phyloP scores from a whole-genome alignment of 2,329 filamentous ascomycete genomes.

The Calcarisporium arbuscula region DNA sequence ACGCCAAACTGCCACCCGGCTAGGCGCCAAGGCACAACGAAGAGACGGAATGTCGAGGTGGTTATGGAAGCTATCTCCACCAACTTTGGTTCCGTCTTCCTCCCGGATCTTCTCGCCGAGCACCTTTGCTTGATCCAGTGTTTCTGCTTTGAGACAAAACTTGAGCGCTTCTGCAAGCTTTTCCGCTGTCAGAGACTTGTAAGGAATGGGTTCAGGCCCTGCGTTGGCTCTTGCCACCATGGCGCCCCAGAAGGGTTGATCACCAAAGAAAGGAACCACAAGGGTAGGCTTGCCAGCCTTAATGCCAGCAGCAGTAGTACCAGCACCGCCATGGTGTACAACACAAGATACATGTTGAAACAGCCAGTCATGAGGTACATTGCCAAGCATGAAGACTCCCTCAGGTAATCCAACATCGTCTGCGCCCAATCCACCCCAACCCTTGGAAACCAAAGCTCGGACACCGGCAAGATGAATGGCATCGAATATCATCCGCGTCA shows the following conservation, averaged over 20 bases:
- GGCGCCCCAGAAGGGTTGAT: constrained; percentile 77
- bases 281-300: constrained; percentile 73
- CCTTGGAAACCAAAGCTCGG: constrained; percentile 78
- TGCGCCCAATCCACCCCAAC: constrained; percentile 79
- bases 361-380: constrained; percentile 83
- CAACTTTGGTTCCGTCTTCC: constrained; percentile 58
- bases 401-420: constrained; percentile 65
- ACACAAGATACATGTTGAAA: constrained; percentile 77
- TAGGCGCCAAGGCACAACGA: constrained; percentile 63
- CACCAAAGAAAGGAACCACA: constrained; percentile 80
- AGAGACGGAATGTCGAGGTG: constrained; percentile 61
- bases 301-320: constrained; percentile 83
- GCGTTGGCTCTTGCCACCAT: constrained; percentile 70
- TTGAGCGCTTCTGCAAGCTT: constrained; percentile 60
- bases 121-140: constrained; percentile 46
- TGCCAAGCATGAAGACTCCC: constrained; percentile 75
- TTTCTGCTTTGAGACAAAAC: constrained; percentile 54
- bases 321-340: constrained; percentile 82
- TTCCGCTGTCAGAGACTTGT: constrained; percentile 60
- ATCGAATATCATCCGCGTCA: constrained; percentile 67
- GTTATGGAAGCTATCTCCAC: constrained; percentile 64
- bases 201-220: constrained; percentile 63
- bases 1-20: constrained; percentile 67
- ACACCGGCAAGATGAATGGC: constrained; percentile 61
- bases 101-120: constrained; percentile 60